These are phyloP conservation scores for Adansonia rubrostipa DNA, from an alignment of 441 rosid genomes.

Conservation along the genomic window DNA sequence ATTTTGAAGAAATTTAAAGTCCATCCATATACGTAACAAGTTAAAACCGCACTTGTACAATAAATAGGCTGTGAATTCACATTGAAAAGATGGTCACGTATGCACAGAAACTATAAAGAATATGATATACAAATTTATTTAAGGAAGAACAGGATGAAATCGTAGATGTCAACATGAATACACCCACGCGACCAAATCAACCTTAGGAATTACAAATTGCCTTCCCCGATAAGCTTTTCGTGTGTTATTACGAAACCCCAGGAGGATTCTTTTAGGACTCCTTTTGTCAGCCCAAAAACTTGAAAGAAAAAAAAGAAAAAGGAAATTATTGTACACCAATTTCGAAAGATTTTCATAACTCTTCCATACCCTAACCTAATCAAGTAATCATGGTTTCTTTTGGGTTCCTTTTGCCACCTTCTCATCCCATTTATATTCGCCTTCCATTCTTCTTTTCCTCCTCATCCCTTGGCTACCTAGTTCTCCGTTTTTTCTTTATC, in stretches of 20 bases:
- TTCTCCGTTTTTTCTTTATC: not conserved
- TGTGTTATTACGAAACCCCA: constrained; percentile 31
- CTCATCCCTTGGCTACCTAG: not conserved
- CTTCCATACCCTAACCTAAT: constrained; percentile 32
- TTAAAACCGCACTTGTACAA: not conserved
- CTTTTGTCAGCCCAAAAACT: not conserved
- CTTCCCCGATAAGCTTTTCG: not conserved
- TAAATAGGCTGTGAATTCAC: not conserved
- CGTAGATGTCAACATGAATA: not conserved
- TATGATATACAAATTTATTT: not conserved
- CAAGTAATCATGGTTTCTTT: constrained; percentile 28
- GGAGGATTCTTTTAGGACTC: constrained; percentile 32
- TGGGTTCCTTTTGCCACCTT: constrained; percentile 28
- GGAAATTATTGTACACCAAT: constrained; percentile 12
- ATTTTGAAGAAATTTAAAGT: not conserved
- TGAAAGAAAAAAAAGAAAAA: not conserved
- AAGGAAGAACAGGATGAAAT: not conserved
- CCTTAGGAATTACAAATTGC: constrained; percentile 19
- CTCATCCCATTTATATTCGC: constrained; percentile 40
- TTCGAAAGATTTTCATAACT: constrained; percentile 42
- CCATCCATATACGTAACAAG: not conserved
- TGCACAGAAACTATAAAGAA: not conserved
- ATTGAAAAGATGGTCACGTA: constrained; percentile 20
- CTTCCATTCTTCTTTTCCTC: constrained; percentile 14
- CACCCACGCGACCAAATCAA: constrained; percentile 36